These are phyloP conservation scores for Daldinia childiae DNA, from an alignment of 495 filamentous ascomycete genomes.

Conservation along the genomic window DNA sequence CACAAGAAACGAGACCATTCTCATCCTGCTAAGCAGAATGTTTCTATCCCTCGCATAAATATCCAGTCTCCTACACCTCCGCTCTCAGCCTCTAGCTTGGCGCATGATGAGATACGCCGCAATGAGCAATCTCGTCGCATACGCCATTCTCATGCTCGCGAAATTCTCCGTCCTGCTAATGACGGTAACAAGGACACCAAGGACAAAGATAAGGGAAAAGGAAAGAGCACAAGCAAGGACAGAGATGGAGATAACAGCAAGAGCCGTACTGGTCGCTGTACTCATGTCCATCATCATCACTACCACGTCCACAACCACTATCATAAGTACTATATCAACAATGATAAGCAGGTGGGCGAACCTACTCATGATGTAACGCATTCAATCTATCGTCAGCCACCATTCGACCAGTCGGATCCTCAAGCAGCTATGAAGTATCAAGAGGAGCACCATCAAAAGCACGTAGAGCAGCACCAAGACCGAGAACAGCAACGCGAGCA, in stretches of 20 bases:
- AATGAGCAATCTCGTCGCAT: not conserved
- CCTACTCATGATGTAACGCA: not conserved
- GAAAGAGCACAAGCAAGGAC: not conserved
- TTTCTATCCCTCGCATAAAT: not conserved
- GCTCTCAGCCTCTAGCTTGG: not conserved
- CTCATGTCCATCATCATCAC: slow-evolving; percentile 8
- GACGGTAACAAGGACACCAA: not conserved
- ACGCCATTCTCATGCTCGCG: not conserved
- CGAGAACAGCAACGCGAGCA: not conserved
- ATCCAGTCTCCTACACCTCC: not conserved
- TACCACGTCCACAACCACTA: not conserved
- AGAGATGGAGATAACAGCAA: not conserved
- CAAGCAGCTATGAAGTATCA: not conserved
- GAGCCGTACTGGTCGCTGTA: not conserved
- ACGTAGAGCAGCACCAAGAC: not conserved
- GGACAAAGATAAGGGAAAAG: not conserved
- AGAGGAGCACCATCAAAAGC: not conserved
- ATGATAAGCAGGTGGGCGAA: not conserved
- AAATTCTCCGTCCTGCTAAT: not conserved
- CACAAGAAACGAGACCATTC: not conserved
- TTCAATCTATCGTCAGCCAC: not conserved
- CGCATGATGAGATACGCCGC: not conserved
- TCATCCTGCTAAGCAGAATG: not conserved
- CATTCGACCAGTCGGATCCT: not conserved
- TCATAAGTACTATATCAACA: not conserved